These are phyloP conservation scores for Euphorbia tirucalli DNA, from an alignment of 345 rosid genomes.

Conservation along the genomic window DNA sequence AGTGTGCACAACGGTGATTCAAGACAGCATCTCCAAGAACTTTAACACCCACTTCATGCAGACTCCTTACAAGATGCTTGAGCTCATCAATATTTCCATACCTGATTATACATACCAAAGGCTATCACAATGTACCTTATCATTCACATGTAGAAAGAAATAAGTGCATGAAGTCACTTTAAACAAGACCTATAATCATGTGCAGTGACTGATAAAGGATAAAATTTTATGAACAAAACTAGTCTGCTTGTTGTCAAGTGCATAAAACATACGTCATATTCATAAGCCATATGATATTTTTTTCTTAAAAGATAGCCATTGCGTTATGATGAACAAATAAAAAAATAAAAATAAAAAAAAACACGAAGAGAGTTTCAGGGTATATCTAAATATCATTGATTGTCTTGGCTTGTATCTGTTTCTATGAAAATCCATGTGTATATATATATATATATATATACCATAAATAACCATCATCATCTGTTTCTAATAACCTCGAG, in stretches of 20 bases:
- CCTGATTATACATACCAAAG: conserved; percentile 34
- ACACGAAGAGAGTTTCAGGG: not conserved
- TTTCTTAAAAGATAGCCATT: not conserved
- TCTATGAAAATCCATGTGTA: conserved; percentile 10
- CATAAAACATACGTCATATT: not conserved
- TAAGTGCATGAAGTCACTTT: not conserved
- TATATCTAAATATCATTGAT: not conserved
- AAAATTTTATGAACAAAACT: not conserved
- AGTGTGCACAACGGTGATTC: conserved; percentile 95
- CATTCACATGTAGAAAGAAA: not conserved
- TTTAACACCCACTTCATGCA: conserved; percentile 71
- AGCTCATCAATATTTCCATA: conserved; percentile 85
- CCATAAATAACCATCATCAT: not conserved
- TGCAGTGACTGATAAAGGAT: not conserved
- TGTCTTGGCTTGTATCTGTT: not conserved
- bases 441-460: not conserved
- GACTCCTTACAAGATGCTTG: conserved; percentile 61
- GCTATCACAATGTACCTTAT: conserved; percentile 1
- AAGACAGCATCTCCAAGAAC: conserved; percentile 93
- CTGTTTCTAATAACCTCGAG: not conserved
- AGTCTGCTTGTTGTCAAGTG: not conserved
- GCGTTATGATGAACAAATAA: not conserved
- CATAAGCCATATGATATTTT: not conserved
- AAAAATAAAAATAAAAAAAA: not conserved
- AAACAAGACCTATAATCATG: conserved; percentile 1